Base-by-base conservation (phyloP, 2,329 filamentous ascomycete species). In the Xylogone sp. region DNA sequence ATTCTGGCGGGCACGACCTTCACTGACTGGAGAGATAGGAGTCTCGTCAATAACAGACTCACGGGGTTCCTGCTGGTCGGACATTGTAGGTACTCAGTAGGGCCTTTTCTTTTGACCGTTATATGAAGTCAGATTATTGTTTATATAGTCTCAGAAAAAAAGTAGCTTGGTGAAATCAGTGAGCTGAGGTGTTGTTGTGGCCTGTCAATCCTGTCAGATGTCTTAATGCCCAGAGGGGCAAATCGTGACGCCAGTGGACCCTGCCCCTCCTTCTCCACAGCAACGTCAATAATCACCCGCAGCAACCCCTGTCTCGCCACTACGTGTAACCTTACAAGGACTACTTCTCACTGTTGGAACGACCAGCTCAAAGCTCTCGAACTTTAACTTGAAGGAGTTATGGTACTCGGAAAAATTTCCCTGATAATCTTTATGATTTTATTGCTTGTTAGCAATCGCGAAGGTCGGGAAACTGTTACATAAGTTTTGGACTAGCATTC, bases 21-120 rank as follows among this genome's bases (percentile, higher is more conserved):
- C 72, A 43, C 75, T 75, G 57, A 75, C 73, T 53, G 78, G 79
- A 42, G 75, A 78, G 69, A 87, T 80, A 58, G 81, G 74, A 13
- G 76, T 77, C 58, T 82, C 34, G n/a, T 39, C 34, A 18, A 39
- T 39, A 18, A 39, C 34, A 16, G 10, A 13, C 4, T 39, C 34
- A 16, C 34, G 34, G 34, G 34, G n/a, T 39, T 18, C 34, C n/a
- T 39, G 34, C n/a, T 39, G 34, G 13, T 39, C 34, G 34, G 34
- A 13, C 34, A 39, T 39, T 39, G n/a, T 39, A 16, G n/a, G n/a
- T 39, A 5, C n/a, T 39, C 34, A 9, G 4, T 4, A 39, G n/a
- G 34, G 34, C n/a, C n/a, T 16, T 39, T 16, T 39, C n/a, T 39
- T 39, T 39, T 7, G 8, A 16, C 5, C n/a, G n/a, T 39, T 13